Base-by-base conservation (phyloP, 2,329 filamentous ascomycete genomes). In the Ustulina deusta region DNA sequence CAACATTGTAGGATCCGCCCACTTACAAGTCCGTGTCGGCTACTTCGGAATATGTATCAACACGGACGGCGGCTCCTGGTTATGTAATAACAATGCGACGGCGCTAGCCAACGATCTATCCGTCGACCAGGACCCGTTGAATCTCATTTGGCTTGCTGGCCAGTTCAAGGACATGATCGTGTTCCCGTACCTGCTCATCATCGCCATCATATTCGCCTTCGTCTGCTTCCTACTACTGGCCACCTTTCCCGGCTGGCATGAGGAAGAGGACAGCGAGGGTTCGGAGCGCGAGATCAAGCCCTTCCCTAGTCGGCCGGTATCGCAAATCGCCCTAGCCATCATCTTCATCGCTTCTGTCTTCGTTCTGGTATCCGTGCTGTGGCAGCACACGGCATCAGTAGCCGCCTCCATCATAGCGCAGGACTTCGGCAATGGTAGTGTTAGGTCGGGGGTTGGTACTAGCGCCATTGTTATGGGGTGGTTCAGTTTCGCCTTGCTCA, bases 111-210 rank as follows among this genome's bases (percentile, higher is more conserved):
- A 96, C 79, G 91, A 97, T 81, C 88, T 98, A 49, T 91, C 88
- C 22, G 89, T 97, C 48, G 94, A 97, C 77, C 93, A 97, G 81
- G 96, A 99, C 82, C 96, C 96, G 44, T 85, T 99, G 77, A 99
- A 99, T 80, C 84, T 99, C 76, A 94, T 99, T 75, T 99, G 95
- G 96, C 89, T 99, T 63, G 95, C 96, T 27, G 91, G 91, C 74
- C 97, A 97, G 73, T 99, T 99, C 84, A 98, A 98, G 81, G 94
- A 98, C 80, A 95, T 94, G 82, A 96, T 99, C 79, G 95, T 99
- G 51, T 99, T 99, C 79, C 96, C 96, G 10, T 99, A 98, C 78
- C 84, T 99, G 22, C 91, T 99, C 71, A 99, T 99, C 84, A 94
- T 99, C 77, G 96, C 96, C 77, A 94, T 98, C 78, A 93, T 99